phyloP scores from a whole-genome alignment of 257 asterid species.

The Plantago major region DNA sequence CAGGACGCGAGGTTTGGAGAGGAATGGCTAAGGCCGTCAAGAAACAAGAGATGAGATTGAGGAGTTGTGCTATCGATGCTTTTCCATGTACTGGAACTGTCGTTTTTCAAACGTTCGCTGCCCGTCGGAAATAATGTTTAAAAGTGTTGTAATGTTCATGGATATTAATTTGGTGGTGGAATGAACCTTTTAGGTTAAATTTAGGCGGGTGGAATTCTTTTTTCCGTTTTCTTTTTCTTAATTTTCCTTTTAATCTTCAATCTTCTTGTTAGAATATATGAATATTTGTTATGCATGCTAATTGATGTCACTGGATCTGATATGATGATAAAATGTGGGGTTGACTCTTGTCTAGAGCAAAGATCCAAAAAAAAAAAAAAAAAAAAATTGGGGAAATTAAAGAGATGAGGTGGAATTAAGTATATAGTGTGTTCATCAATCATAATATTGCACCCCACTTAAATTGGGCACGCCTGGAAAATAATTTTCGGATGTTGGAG shows the following conservation, averaged over 20 bases:
- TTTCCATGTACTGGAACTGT: slow-evolving; percentile 63
- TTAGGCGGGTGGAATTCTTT: slow-evolving; percentile 27
- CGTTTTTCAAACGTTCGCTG: slow-evolving; percentile 61
- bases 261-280: slow-evolving; percentile 27
- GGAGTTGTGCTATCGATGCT: slow-evolving; percentile 63
- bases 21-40: slow-evolving; percentile 55
- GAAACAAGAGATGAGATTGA: slow-evolving; percentile 67
- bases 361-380: too few relatives aligned
- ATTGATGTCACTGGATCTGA: slow-evolving; percentile 42
- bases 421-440: slow-evolving; percentile 20
- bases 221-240: slow-evolving; percentile 12
- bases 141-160: slow-evolving; percentile 20
- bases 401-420: slow-evolving; percentile 30
- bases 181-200: slow-evolving; percentile 26
- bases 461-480: slow-evolving; percentile 69
- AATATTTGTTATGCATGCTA: slow-evolving; percentile 42
- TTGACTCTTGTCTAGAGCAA: slow-evolving; percentile 39
- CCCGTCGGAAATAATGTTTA: slow-evolving; percentile 39
- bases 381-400: slow-evolving; percentile 18
- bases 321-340: slow-evolving; percentile 44
- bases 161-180: neutral
- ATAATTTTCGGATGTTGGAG: slow-evolving; percentile 30
- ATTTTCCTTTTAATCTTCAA: slow-evolving; percentile 3
- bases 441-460: slow-evolving; percentile 91
- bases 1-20: slow-evolving; percentile 48